Base-by-base conservation (phyloP, 169 alveolate genomes). In the Eimeria maxima region DNA sequence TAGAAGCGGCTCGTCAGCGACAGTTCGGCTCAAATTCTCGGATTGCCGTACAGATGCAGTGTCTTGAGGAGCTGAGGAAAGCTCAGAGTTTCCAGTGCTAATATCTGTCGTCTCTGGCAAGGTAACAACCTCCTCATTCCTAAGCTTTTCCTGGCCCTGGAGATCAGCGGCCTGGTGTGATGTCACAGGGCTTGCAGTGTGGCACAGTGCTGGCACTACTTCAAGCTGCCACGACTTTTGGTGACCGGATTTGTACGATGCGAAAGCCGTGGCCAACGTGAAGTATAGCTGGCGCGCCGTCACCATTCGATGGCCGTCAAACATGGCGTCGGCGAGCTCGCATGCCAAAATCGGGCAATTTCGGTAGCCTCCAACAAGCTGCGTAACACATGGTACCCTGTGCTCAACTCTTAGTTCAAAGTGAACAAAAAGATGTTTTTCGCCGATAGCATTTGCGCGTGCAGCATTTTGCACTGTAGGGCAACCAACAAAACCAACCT, bases 201-300 rank as follows among this genome's bases (percentile, higher is more conserved):
- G 44, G 69, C 69, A 60, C 83, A 10, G 78, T 42, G 80, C 94
- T 38, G 83, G 50, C 83, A 38, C 57, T 20, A 44, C 47, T 33
- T 67, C 95, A 45, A 90, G 88, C n/a, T 90, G 95, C 95, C 88
- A 90, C 78, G 95, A 53, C n/a, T 33, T 45, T 24, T 45, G 87
- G 44, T 50, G 71, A 38, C 90, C 92, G 81, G 57, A 69, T 16
- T 71, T 50, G 50, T 83, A 27, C 69, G 89, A 67, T 44, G 94
- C 89, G 45, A 94, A 81, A 18, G 94, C 94, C 44, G 90, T 76
- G 16, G 96, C 96, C 33, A 94, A 47, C 11, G 96, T 94, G 74
- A 78, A 88, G 94, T 94, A 94, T 57, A 94, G 96, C 83, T 94
- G 94, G 27, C 96, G 94, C 57, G 96, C 96, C 65, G 96, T 84